Evolutionary conservation across 768 basidiomycete species (phyloP).

Genomic region (Calocybe indica): DNA sequence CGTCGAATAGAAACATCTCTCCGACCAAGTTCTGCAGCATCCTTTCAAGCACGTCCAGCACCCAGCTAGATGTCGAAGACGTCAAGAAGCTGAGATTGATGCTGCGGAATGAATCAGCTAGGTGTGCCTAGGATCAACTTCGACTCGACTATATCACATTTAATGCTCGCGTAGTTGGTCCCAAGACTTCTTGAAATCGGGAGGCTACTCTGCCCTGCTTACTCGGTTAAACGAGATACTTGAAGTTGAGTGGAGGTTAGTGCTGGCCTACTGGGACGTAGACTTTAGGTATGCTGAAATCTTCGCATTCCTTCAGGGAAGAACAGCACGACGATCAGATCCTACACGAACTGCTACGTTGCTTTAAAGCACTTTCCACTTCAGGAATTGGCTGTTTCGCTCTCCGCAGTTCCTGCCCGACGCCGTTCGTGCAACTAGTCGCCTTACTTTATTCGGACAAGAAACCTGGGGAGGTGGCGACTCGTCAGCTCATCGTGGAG

Average conservation of each 20-base stretch:
- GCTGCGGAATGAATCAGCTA: slow-evolving; percentile 87
- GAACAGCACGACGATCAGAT: slow-evolving; percentile 98
- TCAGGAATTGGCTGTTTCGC: slow-evolving; percentile 87
- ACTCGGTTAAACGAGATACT: slow-evolving; percentile 86
- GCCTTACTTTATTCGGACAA: slow-evolving; percentile 92
- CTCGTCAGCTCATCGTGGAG: slow-evolving; percentile 87
- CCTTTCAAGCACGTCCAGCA: slow-evolving; percentile 62
- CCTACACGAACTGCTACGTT: slow-evolving; percentile 85
- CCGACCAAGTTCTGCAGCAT: slow-evolving; percentile 65
- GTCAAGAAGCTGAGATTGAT: slow-evolving; percentile 85
- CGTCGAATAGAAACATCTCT: slow-evolving; percentile 44
- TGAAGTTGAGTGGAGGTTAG: slow-evolving; percentile 94
- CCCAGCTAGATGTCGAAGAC: slow-evolving; percentile 74
- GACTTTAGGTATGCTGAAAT: slow-evolving; percentile 3
- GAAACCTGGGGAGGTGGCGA: slow-evolving; percentile 91
- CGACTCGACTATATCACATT: not conserved
- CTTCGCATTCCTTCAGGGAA: slow-evolving; percentile 48
- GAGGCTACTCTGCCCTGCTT: slow-evolving; percentile 82
- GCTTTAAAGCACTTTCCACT: slow-evolving; percentile 90
- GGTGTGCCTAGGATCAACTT: slow-evolving; percentile 33
- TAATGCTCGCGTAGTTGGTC: slow-evolving; percentile 63
- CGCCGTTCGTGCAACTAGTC: slow-evolving; percentile 81
- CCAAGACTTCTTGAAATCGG: slow-evolving; percentile 72
- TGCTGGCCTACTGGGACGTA: slow-evolving; percentile 6
- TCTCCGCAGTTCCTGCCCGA: slow-evolving; percentile 82